Evolutionary conservation across 768 basidiomycete species (phyloP).

Genomic region (Podaxis mareebaensis): DNA sequence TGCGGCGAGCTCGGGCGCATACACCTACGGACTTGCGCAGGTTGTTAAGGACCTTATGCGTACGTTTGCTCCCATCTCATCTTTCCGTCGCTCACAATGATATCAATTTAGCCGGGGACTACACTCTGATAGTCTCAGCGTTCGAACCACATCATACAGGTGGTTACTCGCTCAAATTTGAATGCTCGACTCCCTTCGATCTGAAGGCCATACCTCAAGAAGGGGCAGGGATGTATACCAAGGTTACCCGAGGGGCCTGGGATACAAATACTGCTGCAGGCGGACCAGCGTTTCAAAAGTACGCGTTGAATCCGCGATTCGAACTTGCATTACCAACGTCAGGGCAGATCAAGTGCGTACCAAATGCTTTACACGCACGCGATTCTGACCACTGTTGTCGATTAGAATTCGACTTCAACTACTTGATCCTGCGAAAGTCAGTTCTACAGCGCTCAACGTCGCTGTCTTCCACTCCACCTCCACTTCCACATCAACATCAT

Average conservation of each 20-base stretch:
- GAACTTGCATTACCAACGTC: constrained; percentile 54
- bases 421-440: constrained; percentile 36
- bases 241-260: constrained; percentile 74
- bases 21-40: constrained; percentile 75
- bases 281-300: constrained; percentile 64
- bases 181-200: constrained; percentile 62
- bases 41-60: constrained; percentile 53
- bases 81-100: neutral
- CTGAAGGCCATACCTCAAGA: constrained; percentile 74
- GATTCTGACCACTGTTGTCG: neutral
- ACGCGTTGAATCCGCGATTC: constrained; percentile 68
- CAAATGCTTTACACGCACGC: neutral
- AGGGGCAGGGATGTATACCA: constrained; percentile 88
- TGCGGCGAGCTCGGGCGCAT: constrained; percentile 73
- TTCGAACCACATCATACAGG: constrained; percentile 77
- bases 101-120: constrained; percentile 63
- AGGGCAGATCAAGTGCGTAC: constrained; percentile 59
- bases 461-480: constrained; percentile 48
- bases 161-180: constrained; percentile 61
- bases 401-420: constrained; percentile 72
- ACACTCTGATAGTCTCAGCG: constrained; percentile 82
- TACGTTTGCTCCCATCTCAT: constrained; percentile 28
- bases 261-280: constrained; percentile 59
- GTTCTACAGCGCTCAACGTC: constrained; percentile 54
- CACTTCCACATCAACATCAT: constrained; percentile 26